phyloP scores from a whole-genome alignment of 257 asterid genomes.

The Leptodermis oblonga region DNA sequence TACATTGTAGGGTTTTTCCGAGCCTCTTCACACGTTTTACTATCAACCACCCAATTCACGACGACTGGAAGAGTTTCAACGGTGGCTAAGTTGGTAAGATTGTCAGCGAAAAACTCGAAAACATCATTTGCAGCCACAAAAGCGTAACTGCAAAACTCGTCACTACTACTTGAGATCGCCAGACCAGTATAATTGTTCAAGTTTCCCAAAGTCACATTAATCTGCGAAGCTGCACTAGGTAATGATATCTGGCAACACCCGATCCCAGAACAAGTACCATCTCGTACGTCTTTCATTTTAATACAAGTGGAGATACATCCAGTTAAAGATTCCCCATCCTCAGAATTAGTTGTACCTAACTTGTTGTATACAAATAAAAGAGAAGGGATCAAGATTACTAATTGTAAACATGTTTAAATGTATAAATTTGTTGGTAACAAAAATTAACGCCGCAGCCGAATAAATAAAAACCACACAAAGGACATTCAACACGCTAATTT shows the following conservation, averaged over 20 bases:
- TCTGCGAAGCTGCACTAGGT: background rate
- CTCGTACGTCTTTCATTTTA: background rate
- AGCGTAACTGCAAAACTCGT: constrained; percentile 8
- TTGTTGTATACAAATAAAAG: background rate
- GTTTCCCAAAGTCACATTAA: background rate
- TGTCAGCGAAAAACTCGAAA: background rate
- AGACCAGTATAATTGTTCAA: background rate
- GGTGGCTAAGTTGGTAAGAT: background rate
- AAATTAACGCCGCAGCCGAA: no score
- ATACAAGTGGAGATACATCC: constrained; percentile 35
- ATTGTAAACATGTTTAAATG: no score
- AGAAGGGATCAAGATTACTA: no score
- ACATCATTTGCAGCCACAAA: background rate
- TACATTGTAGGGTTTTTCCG: background rate
- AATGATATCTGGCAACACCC: constrained; percentile 5
- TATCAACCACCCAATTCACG: background rate
- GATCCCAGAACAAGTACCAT: constrained; percentile 18
- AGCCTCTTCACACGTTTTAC: background rate
- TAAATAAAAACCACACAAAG: no score
- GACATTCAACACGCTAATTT: no score
- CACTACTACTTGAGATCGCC: no score
- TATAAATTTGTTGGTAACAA: no score
- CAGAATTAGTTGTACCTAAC: background rate
- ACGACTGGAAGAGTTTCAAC: background rate
- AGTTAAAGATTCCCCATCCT: background rate